Base-by-base conservation (phyloP, 345 rosid genomes). In the Eutrema yunnanense region DNA sequence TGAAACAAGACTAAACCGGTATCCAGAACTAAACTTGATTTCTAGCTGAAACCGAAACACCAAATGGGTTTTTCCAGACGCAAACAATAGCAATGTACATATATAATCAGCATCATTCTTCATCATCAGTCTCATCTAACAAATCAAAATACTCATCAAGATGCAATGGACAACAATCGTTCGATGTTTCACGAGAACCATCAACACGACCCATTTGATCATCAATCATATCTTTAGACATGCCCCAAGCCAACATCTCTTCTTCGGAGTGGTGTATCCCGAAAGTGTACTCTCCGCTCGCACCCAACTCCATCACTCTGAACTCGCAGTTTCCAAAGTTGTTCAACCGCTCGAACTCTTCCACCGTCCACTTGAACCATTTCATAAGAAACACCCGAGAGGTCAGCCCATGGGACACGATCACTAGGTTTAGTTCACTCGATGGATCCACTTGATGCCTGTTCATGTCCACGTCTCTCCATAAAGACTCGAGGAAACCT, bases 301-400 rank as follows among this genome's bases (percentile, higher is more conserved):
- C 66, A 46, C 97, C 92, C 55, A 89, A 64, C 80, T 90, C 88
- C 97, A 95, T 86, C 49, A 90, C 92, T 5, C 97, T 84, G 27
- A 71, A 59, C 81, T 77, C 97, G 37, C 99, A 95, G 80, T 92
- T 95, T 4, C 83, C 96, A 0, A 56, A 84, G 43, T 95, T 95
- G 78, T 90, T 90, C 32, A 95, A 60, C 38, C 6, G 72, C 82
- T 95, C 97, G 10, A 92, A 90, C 74, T 92, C 93, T 74, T 87
- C 88, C 0, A 95, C 96, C 2, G 96, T 90, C 97, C 99, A 92
- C 82, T 92, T 90, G 84, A 95, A 92, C 99, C 99, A 95, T 81
- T 92, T 95, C 90, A 87, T 90, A 58, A 95, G 86, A 82, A 95
- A 92, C 41, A 95, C 96, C 0, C 96, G 89, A 3, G 84, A 74